Evolutionary conservation across 306 rosid genomes (phyloP).

Genomic region (Arachis hypogaea): DNA sequence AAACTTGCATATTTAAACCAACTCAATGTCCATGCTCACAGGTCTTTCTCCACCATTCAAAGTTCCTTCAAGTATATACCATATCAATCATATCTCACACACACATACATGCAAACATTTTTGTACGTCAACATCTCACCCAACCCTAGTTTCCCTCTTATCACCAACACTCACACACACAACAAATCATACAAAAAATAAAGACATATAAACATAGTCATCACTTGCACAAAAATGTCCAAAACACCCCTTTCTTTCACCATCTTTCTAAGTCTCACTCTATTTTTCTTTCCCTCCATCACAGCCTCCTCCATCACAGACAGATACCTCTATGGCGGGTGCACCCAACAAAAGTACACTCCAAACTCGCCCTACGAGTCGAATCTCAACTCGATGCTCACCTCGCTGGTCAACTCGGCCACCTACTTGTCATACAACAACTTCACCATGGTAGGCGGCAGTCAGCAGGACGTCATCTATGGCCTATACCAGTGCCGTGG

Average conservation of each 20-base stretch:
- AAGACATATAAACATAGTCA: not conserved
- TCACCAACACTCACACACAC: not conserved
- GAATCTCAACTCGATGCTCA: conserved; percentile 73
- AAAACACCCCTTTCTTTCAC: not conserved
- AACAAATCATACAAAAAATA: not conserved
- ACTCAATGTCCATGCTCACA: conserved; percentile 31
- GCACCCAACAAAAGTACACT: conserved; percentile 68
- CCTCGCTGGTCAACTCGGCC: conserved; percentile 88
- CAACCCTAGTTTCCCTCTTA: not conserved
- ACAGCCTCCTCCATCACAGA: conserved; percentile 47
- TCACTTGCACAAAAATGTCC: conserved; percentile 26
- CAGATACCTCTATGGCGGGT: conserved; percentile 67
- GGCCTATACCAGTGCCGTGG: conserved; percentile 97
- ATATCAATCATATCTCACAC: not conserved
- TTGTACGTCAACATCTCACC: conserved; percentile 27
- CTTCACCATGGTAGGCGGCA: conserved; percentile 68
- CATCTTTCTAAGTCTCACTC: not conserved
- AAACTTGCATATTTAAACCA: conserved; percentile 40
- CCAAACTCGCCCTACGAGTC: conserved; percentile 67
- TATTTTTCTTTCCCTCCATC: not conserved
- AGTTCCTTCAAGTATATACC: not conserved
- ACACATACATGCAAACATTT: not conserved
- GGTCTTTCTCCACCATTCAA: conserved; percentile 17
- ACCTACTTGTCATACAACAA: conserved; percentile 83
- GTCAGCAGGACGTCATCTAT: conserved; percentile 58